These are phyloP conservation scores for Rhynchosporium secalis DNA, from an alignment of 2,329 filamentous ascomycete genomes.

Conservation along the genomic window DNA sequence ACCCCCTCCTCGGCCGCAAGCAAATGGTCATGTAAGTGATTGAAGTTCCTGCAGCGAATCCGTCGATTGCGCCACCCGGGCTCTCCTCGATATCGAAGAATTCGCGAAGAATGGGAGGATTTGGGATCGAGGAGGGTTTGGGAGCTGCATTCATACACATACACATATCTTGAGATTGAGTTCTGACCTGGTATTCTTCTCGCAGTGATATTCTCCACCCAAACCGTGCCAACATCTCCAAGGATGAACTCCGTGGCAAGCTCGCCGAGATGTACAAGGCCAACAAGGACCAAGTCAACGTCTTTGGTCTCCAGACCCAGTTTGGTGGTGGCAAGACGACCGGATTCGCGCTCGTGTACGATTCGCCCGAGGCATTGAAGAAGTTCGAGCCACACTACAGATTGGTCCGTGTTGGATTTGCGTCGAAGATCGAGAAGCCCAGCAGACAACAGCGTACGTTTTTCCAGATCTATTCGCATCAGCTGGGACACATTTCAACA, in stretches of 20 bases:
- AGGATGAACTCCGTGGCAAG: slow-evolving; percentile 97
- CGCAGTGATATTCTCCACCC: slow-evolving; percentile 98
- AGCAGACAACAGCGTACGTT: slow-evolving; percentile 98
- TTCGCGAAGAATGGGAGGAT: slow-evolving; percentile 14
- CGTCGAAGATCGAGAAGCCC: slow-evolving; percentile 93
- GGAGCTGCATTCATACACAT: slow-evolving; percentile 1
- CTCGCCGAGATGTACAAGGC: slow-evolving; percentile 96
- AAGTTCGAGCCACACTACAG: slow-evolving; percentile 99
- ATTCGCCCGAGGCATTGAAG: slow-evolving; percentile 97
- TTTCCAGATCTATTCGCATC: slow-evolving; percentile 11
- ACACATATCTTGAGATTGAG: slow-evolving; percentile 22
- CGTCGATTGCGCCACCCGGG: slow-evolving; percentile 14
- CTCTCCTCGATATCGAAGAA: slow-evolving; percentile 21
- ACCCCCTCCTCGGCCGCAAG: slow-evolving; percentile 97
- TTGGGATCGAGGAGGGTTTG: slow-evolving; percentile 16
- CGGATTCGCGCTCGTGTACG: slow-evolving; percentile 98
- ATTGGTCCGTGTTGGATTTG: slow-evolving; percentile 89
- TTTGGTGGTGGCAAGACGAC: slow-evolving; percentile 99
- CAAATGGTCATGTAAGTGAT: slow-evolving; percentile 98
- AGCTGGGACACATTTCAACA: neutral
- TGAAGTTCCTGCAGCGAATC: slow-evolving; percentile 41
- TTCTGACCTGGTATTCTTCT: slow-evolving; percentile 27
- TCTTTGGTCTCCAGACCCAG: slow-evolving; percentile 98
- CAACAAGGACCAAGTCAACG: slow-evolving; percentile 94
- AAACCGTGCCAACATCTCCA: slow-evolving; percentile 96